Evolutionary conservation across 2,329 filamentous ascomycete species (phyloP).

Genomic region (Fusarium coicis): DNA sequence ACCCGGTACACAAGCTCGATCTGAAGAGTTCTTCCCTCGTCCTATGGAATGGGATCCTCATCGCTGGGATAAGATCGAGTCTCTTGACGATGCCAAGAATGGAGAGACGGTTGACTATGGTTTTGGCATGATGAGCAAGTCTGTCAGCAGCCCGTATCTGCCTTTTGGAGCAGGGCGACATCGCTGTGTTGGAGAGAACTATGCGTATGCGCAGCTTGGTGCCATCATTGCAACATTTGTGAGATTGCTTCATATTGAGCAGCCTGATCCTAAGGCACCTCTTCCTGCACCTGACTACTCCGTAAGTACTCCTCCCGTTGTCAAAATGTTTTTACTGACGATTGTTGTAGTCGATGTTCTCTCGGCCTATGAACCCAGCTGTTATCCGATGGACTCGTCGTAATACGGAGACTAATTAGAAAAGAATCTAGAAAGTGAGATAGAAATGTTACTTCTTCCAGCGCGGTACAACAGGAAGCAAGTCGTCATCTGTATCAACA

Average conservation of each 20-base stretch:
- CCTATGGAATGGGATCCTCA: slow-evolving; percentile 87
- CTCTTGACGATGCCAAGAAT: slow-evolving; percentile 60
- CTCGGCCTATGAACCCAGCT: slow-evolving; percentile 38
- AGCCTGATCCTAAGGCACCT: slow-evolving; percentile 63
- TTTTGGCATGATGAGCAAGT: slow-evolving; percentile 93
- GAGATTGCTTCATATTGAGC: slow-evolving; percentile 76
- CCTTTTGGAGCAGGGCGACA: slow-evolving; percentile 96
- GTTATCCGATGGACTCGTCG: slow-evolving; percentile 33
- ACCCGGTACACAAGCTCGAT: slow-evolving; percentile 80
- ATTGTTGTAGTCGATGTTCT: slow-evolving; percentile 32
- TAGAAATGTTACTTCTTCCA: fast-evolving
- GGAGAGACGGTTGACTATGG: slow-evolving; percentile 89
- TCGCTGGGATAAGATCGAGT: slow-evolving; percentile 74
- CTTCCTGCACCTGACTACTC: slow-evolving; percentile 72
- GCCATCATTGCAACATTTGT: slow-evolving; percentile 83
- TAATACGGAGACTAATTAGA: fast-evolving
- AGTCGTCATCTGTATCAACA: fast-evolving
- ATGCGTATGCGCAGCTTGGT: slow-evolving; percentile 90
- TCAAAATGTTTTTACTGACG: background rate
- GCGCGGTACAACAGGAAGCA: fast-evolving
- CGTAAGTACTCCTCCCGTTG: slow-evolving; percentile 49
- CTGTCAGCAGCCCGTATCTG: slow-evolving; percentile 86
- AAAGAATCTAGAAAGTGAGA: fast-evolving
- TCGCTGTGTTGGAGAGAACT: slow-evolving; percentile 95
- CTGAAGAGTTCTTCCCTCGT: slow-evolving; percentile 80